Evolutionary conservation across 2,329 filamentous ascomycete species (phyloP), one percentile per base, ranked within the genome.

Genomic region (Samsoniella hepiali): DNA sequence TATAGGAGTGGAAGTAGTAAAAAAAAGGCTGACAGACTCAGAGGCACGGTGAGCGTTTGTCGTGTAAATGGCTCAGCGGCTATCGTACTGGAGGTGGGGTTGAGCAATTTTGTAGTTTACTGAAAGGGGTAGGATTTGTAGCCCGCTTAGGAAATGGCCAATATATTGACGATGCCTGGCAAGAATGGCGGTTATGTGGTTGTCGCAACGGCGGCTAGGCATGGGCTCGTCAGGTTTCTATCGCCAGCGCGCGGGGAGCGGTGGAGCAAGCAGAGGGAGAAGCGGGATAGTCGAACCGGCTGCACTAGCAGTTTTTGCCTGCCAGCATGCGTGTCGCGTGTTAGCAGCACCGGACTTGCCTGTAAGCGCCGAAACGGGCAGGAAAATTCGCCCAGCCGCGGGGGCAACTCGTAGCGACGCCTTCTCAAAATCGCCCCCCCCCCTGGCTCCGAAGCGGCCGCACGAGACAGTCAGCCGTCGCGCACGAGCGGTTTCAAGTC

Each of bases 221-320:
- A 13, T 38, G 50, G 32, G n/a, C 50, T 53, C n/a, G 31, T 34
- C 2, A 9, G n/a, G 45, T 27, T 49, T 49, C 45, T 22, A 29
- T 49, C 50, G 50, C 50, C 50, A 51, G 49, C 29, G 49, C 49
- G 49, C 31, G 49, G 49, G 49, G 49, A 22, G 49, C 17, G 49
- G 50, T 54, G 50, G 50, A 38, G 50, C n/a, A 34, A 22, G n/a
- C 22, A 22, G 5, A 47, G 17, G n/a, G 3, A 17, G 13, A 3
- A 13, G 42, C 11, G 22, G 17, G 22, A 9, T 8, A 27, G 45
- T 3, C 10, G 45, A 49, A 29, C 22, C n/a, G 2, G 17, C 17
- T 51, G 50, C 32, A 54, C 50, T 54, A 54, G 9, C 50, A 54
- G 50, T 13, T 15, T 22, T 27, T 15, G 32, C 50, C n/a, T 10